phyloP scores from a whole-genome alignment of 495 filamentous ascomycete species.

The Podospora anserina region DNA sequence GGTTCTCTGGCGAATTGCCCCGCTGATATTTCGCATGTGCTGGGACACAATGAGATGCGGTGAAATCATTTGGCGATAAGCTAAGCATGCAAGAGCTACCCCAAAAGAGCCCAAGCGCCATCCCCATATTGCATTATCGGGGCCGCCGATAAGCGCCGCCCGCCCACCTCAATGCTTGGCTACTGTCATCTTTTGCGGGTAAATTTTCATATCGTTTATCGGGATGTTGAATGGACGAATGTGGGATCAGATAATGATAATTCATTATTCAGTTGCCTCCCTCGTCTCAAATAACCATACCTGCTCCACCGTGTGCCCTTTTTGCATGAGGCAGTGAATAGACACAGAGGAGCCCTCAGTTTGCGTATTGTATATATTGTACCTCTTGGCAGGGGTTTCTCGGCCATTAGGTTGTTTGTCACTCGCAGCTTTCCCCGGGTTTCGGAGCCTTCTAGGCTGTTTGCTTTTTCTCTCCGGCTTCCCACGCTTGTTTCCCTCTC shows the following conservation, averaged over 20 bases:
- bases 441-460: background rate
- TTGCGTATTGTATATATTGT: conserved; percentile 3
- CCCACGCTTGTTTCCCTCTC: background rate
- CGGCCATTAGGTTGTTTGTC: conserved; percentile 11
- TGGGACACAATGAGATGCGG: conserved; percentile 19
- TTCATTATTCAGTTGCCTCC: background rate
- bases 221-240: background rate
- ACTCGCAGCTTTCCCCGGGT: conserved; percentile 4
- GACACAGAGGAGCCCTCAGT: background rate
- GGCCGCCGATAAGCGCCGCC: conserved; percentile 19
- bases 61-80: conserved; percentile 28
- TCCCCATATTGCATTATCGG: conserved; percentile 23
- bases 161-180: conserved; percentile 9
- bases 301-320: background rate
- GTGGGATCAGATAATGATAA: background rate
- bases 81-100: background rate
- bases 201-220: conserved; percentile 9
- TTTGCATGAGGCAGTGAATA: background rate
- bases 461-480: background rate
- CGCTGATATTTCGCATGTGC: conserved; percentile 17
- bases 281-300: background rate
- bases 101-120: conserved; percentile 5
- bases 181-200: background rate
- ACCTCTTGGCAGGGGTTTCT: background rate
- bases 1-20: conserved; percentile 5